Percentiles rank a stretch among this genome's conserved stretches.
These are phyloP conservation scores for Aspergillus sp. DNA, from an alignment of 2,329 filamentous ascomycete species.

Conservation along the genomic window DNA sequence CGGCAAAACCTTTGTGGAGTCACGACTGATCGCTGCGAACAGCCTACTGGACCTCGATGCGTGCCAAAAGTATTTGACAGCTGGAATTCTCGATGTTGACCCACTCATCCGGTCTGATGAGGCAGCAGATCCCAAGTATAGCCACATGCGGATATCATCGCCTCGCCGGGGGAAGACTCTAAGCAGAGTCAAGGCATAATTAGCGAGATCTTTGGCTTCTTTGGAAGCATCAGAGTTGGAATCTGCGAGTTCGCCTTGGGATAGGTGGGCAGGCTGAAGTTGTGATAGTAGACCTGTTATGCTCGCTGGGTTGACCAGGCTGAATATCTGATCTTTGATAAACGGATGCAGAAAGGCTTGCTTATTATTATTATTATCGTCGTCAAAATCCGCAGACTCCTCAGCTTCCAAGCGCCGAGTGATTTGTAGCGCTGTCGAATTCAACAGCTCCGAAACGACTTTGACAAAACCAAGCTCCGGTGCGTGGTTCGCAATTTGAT, in stretches of 20 bases:
- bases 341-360: constrained; percentile 49
- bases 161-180: constrained; percentile 77
- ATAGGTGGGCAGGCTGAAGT: constrained; percentile 29
- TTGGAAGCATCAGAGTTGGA: constrained; percentile 43
- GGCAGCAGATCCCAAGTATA: constrained; percentile 72
- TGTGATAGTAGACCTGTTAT: constrained; percentile 63
- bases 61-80: constrained; percentile 84
- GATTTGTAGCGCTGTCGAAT: constrained; percentile 56
- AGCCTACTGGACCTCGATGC: constrained; percentile 58
- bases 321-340: constrained; percentile 64
- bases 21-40: constrained; percentile 56
- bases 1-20: constrained; percentile 58
- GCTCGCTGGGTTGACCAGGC: constrained; percentile 72
- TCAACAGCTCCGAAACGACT: constrained; percentile 56
- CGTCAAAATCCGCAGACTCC: constrained; percentile 28
- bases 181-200: constrained; percentile 81
- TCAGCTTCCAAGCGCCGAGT: constrained; percentile 50
- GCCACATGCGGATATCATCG: constrained; percentile 91
- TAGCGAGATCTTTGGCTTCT: constrained; percentile 73
- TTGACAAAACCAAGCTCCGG: constrained; percentile 56
- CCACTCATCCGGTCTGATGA: constrained; percentile 36
- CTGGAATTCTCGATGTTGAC: constrained; percentile 52
- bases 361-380: constrained; percentile 27
- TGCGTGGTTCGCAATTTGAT: constrained; percentile 35
- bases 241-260: constrained; percentile 22